phyloP scores from a whole-genome alignment of 2,329 filamentous ascomycete genomes.

The Fusarium subtropicale region DNA sequence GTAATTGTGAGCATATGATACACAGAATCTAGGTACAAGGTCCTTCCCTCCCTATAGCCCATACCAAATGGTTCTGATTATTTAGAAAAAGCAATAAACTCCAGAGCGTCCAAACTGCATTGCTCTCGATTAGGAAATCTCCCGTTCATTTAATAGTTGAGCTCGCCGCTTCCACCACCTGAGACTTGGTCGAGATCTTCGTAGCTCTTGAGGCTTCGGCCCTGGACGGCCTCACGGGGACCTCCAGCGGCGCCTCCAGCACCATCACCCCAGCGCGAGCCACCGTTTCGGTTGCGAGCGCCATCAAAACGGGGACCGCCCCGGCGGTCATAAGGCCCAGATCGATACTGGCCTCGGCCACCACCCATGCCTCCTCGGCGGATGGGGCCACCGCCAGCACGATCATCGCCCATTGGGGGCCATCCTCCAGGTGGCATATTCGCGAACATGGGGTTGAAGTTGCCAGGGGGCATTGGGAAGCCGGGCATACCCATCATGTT shows the following conservation, averaged over 20 bases:
- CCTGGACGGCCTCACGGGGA: slow-evolving; percentile 90
- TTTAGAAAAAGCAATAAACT: slow-evolving; percentile 34
- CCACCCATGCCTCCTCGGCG: slow-evolving; percentile 71
- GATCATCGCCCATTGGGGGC: slow-evolving; percentile 65
- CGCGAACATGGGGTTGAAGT: slow-evolving; percentile 67
- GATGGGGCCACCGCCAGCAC: slow-evolving; percentile 76
- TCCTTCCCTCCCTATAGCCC: slow-evolving; percentile 1
- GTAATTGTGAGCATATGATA: slow-evolving; percentile 39
- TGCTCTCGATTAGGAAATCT: background rate
- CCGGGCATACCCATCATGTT: slow-evolving; percentile 69
- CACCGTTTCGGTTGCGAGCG: slow-evolving; percentile 60
- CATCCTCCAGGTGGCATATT: slow-evolving; percentile 62
- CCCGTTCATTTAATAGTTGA: slow-evolving; percentile 79
- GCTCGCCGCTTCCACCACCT: slow-evolving; percentile 79
- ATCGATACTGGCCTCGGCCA: slow-evolving; percentile 67
- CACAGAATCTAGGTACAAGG: slow-evolving; percentile 28
- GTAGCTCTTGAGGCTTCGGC: slow-evolving; percentile 94
- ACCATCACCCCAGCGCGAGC: slow-evolving; percentile 77
- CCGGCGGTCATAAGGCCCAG: slow-evolving; percentile 80
- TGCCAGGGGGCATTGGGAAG: slow-evolving; percentile 64
- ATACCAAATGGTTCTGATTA: slow-evolving; percentile 28
- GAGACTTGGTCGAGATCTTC: slow-evolving; percentile 93
- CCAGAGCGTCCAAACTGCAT: slow-evolving; percentile 16
- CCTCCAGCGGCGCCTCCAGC: slow-evolving; percentile 82
- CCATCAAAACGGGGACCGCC: slow-evolving; percentile 66